Conservation (phyloP, 495 filamentous ascomycete genomes). For the Hypoxylon subgilvum region DNA sequence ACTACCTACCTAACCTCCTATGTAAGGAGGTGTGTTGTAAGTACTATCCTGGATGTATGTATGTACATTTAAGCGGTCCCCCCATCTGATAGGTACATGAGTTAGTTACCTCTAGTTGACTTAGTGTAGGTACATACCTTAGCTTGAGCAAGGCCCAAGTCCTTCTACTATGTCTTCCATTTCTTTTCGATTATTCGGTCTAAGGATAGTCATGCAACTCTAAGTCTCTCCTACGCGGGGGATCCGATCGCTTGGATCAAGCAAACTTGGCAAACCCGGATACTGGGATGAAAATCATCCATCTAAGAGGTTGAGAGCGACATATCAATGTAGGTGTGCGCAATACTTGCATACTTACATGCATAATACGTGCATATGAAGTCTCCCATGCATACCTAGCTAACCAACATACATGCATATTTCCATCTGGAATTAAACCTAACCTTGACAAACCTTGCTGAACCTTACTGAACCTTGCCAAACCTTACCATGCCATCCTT, state of each 20-base stretch:
- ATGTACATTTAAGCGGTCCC: slow-evolving; percentile 21
- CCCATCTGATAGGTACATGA: too few species aligned
- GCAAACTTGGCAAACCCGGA: slow-evolving; percentile 33
- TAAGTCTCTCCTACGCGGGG: slow-evolving; percentile 21
- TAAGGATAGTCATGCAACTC: slow-evolving; percentile 19
- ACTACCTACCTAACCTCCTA: too few species aligned
- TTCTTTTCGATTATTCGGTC: background rate
- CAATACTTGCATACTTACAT: slow-evolving; percentile 29
- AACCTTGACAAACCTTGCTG: too few species aligned
- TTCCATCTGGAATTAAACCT: too few species aligned
- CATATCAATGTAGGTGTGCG: slow-evolving; percentile 15
- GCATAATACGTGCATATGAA: slow-evolving; percentile 22
- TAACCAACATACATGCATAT: slow-evolving; percentile 26
- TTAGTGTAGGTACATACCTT: too few species aligned
- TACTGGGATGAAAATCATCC: slow-evolving; percentile 32
- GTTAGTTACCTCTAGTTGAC: too few species aligned
- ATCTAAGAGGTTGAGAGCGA: slow-evolving; percentile 24
- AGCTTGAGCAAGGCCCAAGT: too few species aligned
- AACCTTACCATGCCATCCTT: too few species aligned
- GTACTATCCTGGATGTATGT: too few species aligned
- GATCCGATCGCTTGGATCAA: slow-evolving; percentile 35
- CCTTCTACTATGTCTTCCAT: background rate
- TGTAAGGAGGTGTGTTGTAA: too few species aligned
- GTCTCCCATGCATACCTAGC: background rate
- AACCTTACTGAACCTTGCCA: too few species aligned